A percentile compares a stretch with the other conserved stretches of the same genome.
Conservation (phyloP, 2,329 filamentous ascomycete species). For the Simplicillium sp. region DNA sequence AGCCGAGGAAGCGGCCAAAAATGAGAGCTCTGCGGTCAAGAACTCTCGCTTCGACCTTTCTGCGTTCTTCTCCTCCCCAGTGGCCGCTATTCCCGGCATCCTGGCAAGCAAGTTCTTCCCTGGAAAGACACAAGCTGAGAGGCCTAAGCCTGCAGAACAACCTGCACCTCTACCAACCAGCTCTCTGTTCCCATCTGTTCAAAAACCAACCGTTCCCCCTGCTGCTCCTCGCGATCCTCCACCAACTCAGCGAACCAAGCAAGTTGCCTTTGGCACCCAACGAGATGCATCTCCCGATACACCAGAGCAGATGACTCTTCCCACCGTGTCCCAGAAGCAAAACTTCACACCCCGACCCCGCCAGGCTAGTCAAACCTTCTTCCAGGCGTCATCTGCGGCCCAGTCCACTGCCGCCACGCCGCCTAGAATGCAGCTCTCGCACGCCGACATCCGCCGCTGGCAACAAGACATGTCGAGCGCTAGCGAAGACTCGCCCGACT, state of each 20-base stretch:
- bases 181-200: too few relatives aligned
- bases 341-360: slow-evolving; percentile 37
- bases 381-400: slow-evolving; percentile 20
- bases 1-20: slow-evolving; percentile 9
- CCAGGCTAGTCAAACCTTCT: slow-evolving; percentile 25
- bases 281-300: slow-evolving; percentile 16
- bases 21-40: slow-evolving; percentile 11
- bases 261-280: neutral
- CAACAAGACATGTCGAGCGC: slow-evolving; percentile 27
- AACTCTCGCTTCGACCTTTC: slow-evolving; percentile 35
- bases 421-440: slow-evolving; percentile 30
- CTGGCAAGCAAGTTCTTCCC: slow-evolving; percentile 21
- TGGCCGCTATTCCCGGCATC: slow-evolving; percentile 28
- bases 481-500: slow-evolving; percentile 25
- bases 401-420: slow-evolving; percentile 20
- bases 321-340: slow-evolving; percentile 33
- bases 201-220: neutral
- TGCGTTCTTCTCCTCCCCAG: slow-evolving; percentile 46
- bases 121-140: slow-evolving; percentile 8
- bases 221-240: too few relatives aligned
- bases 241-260: too few relatives aligned
- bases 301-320: slow-evolving; percentile 20
- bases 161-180: too few relatives aligned
- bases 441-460: slow-evolving; percentile 31
- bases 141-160: slow-evolving; percentile 14